Base-by-base conservation (phyloP, 2,329 filamentous ascomycete genomes). In the Exophiala spinifera region DNA sequence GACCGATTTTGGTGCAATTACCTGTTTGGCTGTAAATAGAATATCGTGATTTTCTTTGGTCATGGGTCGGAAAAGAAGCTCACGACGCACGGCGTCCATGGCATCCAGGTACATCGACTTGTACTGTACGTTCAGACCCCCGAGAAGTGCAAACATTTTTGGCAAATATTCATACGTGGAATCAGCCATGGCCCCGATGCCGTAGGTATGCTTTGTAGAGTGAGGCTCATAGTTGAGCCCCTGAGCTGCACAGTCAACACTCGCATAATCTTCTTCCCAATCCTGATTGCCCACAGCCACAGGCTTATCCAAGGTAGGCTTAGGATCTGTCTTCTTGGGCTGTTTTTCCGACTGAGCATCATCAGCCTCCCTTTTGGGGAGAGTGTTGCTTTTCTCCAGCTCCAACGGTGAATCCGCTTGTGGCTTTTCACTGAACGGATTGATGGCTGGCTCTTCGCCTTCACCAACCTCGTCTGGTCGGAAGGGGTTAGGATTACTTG, bases 131-230 rank as follows among this genome's bases (percentile, higher is more conserved):
- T 61, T 64, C 15, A 70, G 61, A n/a, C 73, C 73, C 21, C 75
- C 74, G 3, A 78, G 66, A 33, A 77, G 67, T 53, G 76, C 67
- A 53, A 76, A 71, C 62, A 76, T 70, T 58, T 79, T 79, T 3
- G 76, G 76, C n/a, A 79, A 62, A 54, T 78, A 79, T 59, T 79
- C 76, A 56, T 77, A 79, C 2, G 73, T 71, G 7, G 75, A 77
- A 59, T 78, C 76, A 3, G 74, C 72, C 64, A 70, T 68, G 31
- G 67, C 73, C n/a, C 72, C 75, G 49, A 78, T 57, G 4, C 67
- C 70, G 49, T 75, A 78, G 4, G 60, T 70, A 53, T 77, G 71
- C 3, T 56, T 62, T 10, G 53, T 57, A 3, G 66, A 53, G 44
- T 61, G 64, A 2, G 66, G 63, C 17, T 72, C 69, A 25, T 69